These are phyloP conservation scores for Colletotrichum sp. DNA, from an alignment of 2,329 filamentous ascomycete species.

Conservation along the genomic window DNA sequence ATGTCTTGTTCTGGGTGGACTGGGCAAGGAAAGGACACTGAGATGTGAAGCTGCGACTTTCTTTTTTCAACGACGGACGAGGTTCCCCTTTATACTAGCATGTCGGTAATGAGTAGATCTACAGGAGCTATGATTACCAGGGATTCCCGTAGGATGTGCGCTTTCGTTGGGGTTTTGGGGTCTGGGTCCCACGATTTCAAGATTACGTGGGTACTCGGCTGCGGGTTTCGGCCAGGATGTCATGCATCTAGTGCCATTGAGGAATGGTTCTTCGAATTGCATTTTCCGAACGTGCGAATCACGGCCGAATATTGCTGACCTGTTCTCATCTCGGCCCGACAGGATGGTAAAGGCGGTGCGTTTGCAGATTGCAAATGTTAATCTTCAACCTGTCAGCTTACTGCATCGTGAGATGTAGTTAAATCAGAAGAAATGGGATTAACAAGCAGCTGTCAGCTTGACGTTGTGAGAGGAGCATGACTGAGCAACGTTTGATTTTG, in stretches of 20 bases:
- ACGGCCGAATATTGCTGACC: not conserved
- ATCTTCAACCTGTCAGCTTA: not conserved
- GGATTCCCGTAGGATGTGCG: not conserved
- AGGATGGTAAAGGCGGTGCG: not conserved
- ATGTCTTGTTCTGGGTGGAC: not conserved
- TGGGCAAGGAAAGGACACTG: not conserved
- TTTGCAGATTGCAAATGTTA: not conserved
- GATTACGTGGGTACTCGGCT: not conserved
- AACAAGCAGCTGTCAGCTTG: not conserved
- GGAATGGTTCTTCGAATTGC: not conserved
- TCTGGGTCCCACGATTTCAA: not conserved
- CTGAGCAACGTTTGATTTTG: not conserved
- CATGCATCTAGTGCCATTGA: not conserved
- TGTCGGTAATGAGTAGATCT: not conserved
- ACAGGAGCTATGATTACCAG: not conserved
- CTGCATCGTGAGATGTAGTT: not conserved
- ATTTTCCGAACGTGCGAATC: not conserved
- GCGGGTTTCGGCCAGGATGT: not conserved
- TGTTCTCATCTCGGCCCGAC: not conserved
- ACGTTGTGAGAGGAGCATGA: not conserved
- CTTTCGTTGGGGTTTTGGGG: not conserved
- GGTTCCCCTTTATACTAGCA: not conserved
- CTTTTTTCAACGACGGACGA: not conserved
- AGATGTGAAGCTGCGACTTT: not conserved
- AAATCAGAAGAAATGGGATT: not conserved